Percentiles rank a stretch among this genome's conserved stretches.
phyloP scores from a whole-genome alignment of 306 rosid genomes.

The Comarum palustre region DNA sequence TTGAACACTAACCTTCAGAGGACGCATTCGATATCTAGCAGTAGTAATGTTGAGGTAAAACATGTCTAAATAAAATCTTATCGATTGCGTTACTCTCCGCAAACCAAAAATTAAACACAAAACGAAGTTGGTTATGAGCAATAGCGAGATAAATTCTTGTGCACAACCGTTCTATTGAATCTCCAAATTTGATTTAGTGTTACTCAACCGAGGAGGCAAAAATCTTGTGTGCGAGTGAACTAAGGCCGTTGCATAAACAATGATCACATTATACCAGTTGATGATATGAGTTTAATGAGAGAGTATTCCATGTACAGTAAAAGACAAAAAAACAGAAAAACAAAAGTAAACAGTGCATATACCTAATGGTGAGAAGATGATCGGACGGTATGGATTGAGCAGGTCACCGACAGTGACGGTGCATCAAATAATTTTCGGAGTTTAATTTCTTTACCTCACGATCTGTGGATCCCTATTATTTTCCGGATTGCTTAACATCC shows the following conservation, averaged over 20 bases:
- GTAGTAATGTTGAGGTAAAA: not conserved
- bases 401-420: too few species aligned
- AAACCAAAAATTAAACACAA: not conserved
- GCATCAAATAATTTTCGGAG: too few species aligned
- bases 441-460: too few species aligned
- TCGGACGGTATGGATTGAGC: too few species aligned
- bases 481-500: not conserved
- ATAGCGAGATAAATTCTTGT: not conserved
- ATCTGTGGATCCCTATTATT: not conserved
- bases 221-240: not conserved
- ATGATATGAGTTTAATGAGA: too few species aligned
- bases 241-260: not conserved
- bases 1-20: not conserved
- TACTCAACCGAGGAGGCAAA: too few species aligned
- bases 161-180: not conserved
- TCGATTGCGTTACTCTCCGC: not conserved
- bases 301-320: too few species aligned
- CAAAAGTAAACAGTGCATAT: too few species aligned
- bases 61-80: not conserved
- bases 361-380: too few species aligned
- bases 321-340: too few species aligned
- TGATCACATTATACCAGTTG: not conserved
- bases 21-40: not conserved
- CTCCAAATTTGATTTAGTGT: not conserved
- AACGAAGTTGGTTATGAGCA: not conserved